phyloP scores from a whole-genome alignment of 305 asterid genomes.

The Fraxinus latifolia region DNA sequence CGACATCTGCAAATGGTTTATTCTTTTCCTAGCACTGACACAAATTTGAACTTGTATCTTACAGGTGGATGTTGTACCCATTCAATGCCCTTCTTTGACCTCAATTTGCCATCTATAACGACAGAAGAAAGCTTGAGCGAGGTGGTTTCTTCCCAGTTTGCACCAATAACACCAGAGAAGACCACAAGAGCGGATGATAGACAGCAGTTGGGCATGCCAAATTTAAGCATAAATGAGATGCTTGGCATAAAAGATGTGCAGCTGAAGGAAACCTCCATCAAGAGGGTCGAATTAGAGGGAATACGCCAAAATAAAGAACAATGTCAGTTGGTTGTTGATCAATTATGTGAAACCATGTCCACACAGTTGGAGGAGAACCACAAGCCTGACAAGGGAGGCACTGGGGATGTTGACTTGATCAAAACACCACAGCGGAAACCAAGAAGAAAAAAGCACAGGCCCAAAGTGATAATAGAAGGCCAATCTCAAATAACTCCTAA shows the following conservation, averaged over 20 bases:
- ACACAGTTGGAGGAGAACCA: constrained; percentile 53
- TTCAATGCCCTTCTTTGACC: constrained; percentile 42
- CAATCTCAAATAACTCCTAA: constrained; percentile 47
- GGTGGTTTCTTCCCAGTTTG: constrained; percentile 39
- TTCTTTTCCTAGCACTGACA: constrained; percentile 22
- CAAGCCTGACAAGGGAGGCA: constrained; percentile 71
- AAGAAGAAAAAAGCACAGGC: constrained; percentile 85
- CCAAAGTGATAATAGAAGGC: constrained; percentile 77
- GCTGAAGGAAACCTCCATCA: constrained; percentile 21
- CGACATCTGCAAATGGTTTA: constrained; percentile 2
- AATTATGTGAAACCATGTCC: constrained; percentile 32
- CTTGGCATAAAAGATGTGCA: constrained; percentile 25
- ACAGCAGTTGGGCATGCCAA: constrained; percentile 24
- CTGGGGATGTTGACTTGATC: constrained; percentile 42
- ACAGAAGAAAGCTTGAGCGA: constrained; percentile 40
- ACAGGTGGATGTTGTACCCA: constrained; percentile 52
- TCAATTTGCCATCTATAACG: constrained; percentile 44
- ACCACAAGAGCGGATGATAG: constrained; percentile 28
- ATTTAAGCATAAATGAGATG: constrained; percentile 24
- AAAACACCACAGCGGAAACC: constrained; percentile 71
- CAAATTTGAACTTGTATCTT: constrained; percentile 16
- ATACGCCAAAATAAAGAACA: constrained; percentile 30
- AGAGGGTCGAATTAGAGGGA: constrained; percentile 28
- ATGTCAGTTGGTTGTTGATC: constrained; percentile 32
- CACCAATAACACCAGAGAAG: constrained; percentile 67